Evolutionary conservation across 768 basidiomycete species (phyloP), one percentile per base, ranked within the genome.

Genomic region (Suillus placidus): DNA sequence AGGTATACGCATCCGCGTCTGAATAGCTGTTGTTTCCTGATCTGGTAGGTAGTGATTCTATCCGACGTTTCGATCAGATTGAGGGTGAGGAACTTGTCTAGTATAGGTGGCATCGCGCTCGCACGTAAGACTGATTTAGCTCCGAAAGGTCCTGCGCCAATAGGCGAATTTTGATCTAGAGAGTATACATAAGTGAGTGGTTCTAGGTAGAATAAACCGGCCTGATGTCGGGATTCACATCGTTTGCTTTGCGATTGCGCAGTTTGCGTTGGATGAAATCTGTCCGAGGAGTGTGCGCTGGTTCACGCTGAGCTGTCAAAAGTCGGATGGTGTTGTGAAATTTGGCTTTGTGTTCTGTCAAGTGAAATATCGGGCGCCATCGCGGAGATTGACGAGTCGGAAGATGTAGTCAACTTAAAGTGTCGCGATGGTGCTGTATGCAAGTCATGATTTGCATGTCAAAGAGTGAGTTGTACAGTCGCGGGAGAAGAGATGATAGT

Each of bases 71-170:
- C 58, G 58, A 60, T 60, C 58, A 60, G 58, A 60, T 60, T 42
- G 40, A 60, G 58, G 40, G 58, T 60, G 58, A 60, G 57, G 57
- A 60, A 58, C 9, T 58, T 38, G 57, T 26, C 26, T 34, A 12
- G 52, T 18, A 18, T 52, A 49, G 49, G 49, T 56, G 55, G 55
- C 55, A 58, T 42, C 6, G 40, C 38, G 40, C 32, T 60, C 58
- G 58, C 58, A 60, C 58, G 58, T 42, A 60, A 60, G 58, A 60
- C 58, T 42, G 30, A 60, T 42, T 60, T 60, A 60, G 58, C 40
- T 32, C n/a, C 35, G 56, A 14, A 38, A 16, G 7, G 23, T 38
- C n/a, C 37, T 37, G 16, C 14, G 26, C 55, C 37, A 38, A 57
- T 56, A 14, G 38, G 55, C 5, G n/a, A 23, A 23, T 7, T 7